These are phyloP conservation scores for Oryza meyeriana DNA, from an alignment of 176 grass and related monocot genomes.

Conservation along the genomic window DNA sequence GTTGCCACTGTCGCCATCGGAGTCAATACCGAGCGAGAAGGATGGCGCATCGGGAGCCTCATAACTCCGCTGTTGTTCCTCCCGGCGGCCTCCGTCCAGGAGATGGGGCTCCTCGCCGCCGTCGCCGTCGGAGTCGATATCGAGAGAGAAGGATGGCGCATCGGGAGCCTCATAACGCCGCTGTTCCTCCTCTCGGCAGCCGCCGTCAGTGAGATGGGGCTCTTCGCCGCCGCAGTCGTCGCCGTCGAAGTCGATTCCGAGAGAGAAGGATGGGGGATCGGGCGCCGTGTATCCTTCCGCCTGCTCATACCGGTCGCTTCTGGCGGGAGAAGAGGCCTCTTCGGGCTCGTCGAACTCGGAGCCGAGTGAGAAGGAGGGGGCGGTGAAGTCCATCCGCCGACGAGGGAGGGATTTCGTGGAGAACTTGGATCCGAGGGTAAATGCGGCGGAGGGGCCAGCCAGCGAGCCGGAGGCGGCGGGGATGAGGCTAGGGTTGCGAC, in stretches of 20 bases:
- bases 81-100: neutral
- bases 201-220: neutral
- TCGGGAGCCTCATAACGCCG: neutral
- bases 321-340: neutral
- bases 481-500: neutral
- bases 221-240: neutral
- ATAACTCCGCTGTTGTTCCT: neutral
- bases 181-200: neutral
- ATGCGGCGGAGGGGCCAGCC: neutral
- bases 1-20: constrained; percentile 7
- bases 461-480: neutral
- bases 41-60: constrained; percentile 17
- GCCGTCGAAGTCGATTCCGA: constrained; percentile 45
- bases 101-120: neutral
- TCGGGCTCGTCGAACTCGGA: constrained; percentile 32
- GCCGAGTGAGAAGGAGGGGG: constrained; percentile 33
- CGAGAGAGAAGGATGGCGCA: constrained; percentile 34
- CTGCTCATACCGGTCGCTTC: neutral
- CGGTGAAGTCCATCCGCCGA: constrained; percentile 49
- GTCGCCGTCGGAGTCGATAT: neutral
- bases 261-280: constrained; percentile 67
- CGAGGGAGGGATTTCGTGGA: neutral
- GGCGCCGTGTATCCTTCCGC: neutral
- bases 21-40: constrained; percentile 34
- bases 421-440: neutral